These are phyloP conservation scores for Dendrothele bispora DNA, from an alignment of 768 basidiomycete genomes.

Conservation along the genomic window DNA sequence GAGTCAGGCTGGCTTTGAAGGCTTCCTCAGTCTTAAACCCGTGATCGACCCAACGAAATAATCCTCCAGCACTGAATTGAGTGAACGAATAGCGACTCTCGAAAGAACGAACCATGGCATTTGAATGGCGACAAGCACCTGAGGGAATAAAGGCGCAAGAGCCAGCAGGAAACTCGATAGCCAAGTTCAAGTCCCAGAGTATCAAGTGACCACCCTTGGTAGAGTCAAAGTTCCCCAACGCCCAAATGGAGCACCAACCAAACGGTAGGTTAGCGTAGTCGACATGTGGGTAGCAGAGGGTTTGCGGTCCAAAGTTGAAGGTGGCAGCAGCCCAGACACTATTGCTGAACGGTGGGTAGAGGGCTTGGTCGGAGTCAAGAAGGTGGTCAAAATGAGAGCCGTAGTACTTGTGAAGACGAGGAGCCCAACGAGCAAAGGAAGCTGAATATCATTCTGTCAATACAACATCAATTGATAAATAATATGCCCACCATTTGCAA, in stretches of 20 bases:
- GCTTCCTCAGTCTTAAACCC: conserved; percentile 5
- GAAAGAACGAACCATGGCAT: conserved; percentile 1
- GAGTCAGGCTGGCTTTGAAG: too few species aligned
- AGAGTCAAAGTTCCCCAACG: conserved; percentile 16
- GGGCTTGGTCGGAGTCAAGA: background rate
- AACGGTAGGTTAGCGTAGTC: conserved; percentile 18
- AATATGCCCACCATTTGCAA: background rate
- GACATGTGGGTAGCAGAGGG: conserved; percentile 8
- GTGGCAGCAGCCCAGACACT: background rate
- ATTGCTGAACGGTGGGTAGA: background rate
- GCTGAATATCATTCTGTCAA: background rate
- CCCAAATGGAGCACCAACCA: conserved; percentile 21
- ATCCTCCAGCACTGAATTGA: conserved; percentile 15
- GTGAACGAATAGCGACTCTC: conserved; percentile 12
- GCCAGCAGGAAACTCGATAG: conserved; percentile 17
- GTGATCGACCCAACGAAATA: conserved; percentile 16
- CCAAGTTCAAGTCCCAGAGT: conserved; percentile 11
- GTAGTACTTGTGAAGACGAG: background rate
- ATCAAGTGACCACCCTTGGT: conserved; percentile 17
- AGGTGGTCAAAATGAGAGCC: background rate
- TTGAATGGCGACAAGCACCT: conserved; percentile 8
- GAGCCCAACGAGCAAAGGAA: background rate
- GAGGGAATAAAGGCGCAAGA: conserved; percentile 15
- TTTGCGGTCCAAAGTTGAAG: background rate
- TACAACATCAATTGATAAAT: too few species aligned